Base-by-base conservation (phyloP, 257 asterid genomes). In the Solanum ossicruentum region DNA sequence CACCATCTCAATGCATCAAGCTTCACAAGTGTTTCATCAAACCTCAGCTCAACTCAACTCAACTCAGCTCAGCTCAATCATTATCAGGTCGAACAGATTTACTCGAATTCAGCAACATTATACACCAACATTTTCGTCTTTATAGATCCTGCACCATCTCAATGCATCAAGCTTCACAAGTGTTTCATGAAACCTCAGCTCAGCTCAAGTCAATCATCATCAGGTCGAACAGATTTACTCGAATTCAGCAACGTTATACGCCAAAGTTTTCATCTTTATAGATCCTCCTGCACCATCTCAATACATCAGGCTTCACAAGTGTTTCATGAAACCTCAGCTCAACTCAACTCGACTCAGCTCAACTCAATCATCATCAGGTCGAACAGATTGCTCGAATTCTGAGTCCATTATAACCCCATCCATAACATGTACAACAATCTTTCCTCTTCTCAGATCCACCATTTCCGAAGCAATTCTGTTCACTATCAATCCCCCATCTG, bases 381-480 rank as follows among this genome's bases (percentile, higher is more conserved):
- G 86, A 28, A 79, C 84, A 57, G 87, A 87, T 51, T 83, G 85
- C 85, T 88, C 85, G 47, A 88, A 88, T 28, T 88, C 90, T 10
- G 88, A 26, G 84, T 85, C 87, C 90, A 88, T 88, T 8, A 88
- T 47, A 28, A 85, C 90, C 1, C 90, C 88, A 83, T 85, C 84
- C 87, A 85, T 88, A 9, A 88, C 71, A 84, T 88, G 90, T n/a
- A 86, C 85, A 80, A 88, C 81, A 26, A 57, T 86, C 77, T 86
- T 81, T 39, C 86, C 83, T 11, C 52, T 63, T 61, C 41, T 72
- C 43, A 92, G 69, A 88, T 84, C 92, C 65, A 89, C 83, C 51
- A 7, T 15, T 85, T 92, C 90, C 2, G 95, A 87, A 23, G 87
- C 93, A 8, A 93, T 89, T 77, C 92, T 89, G 71, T 94, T 91